Percentiles rank a stretch among this genome's conserved stretches.
Conservation (phyloP, 2,329 filamentous ascomycete species). For the Neurospora sp. region DNA sequence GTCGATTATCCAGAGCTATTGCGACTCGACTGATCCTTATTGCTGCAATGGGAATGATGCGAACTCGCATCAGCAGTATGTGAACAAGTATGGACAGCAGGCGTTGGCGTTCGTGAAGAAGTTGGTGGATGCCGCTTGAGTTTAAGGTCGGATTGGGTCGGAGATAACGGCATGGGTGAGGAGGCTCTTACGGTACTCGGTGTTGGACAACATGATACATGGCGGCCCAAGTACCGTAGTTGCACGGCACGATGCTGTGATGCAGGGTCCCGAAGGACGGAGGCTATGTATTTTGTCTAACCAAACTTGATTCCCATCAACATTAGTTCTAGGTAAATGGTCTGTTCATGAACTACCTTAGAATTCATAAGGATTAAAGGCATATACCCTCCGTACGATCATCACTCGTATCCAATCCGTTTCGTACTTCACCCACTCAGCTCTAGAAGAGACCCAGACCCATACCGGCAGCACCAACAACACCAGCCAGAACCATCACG, state of each 20-base stretch:
- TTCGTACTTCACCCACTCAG: not conserved
- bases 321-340: not conserved
- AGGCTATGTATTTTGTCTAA: not conserved
- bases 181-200: not conserved
- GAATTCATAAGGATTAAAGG: not conserved
- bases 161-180: not conserved
- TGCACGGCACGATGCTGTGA: not conserved
- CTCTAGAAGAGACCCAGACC: not conserved
- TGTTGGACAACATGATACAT: not conserved
- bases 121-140: conserved; percentile 15
- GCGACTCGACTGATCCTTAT: conserved; percentile 53
- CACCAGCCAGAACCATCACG: not conserved
- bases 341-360: not conserved
- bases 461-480: not conserved
- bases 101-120: conserved; percentile 49
- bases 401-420: not conserved
- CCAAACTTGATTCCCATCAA: not conserved
- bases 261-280: not conserved
- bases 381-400: not conserved
- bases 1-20: conserved; percentile 52
- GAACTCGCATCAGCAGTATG: conserved; percentile 52
- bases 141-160: not conserved
- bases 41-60: conserved; percentile 55
- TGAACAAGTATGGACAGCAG: conserved; percentile 48
- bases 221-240: not conserved